Evolutionary conservation across 2,329 filamentous ascomycete genomes (phyloP), one percentile per base, ranked within the genome.

Genomic region (Cordyceps fumosorosea): DNA sequence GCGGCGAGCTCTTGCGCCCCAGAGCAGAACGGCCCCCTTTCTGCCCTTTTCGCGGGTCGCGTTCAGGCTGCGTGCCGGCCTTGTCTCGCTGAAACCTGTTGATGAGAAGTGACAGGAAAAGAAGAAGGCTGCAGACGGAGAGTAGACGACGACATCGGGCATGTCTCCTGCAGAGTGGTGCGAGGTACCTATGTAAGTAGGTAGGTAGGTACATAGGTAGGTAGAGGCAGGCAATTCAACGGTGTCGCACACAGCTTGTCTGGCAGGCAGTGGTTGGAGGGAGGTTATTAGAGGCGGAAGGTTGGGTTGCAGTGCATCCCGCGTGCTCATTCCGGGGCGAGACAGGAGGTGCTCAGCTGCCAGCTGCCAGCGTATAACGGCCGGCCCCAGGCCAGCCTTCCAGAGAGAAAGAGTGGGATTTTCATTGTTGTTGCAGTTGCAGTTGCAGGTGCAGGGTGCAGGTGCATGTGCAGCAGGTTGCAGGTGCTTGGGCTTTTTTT

Each of bases 301-400:
- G 48, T 53, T 51, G 45, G 57, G 57, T 53, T 51, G 45, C 47
- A 60, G 47, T 20, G 57, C 47, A 50, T 44, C 7, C 48, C 48
- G 56, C 47, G 57, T 53, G 47, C 34, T 11, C 47, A 53, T 53
- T 60, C 57, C 57, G 48, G 57, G 48, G 57, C 45, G 34, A 52
- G 56, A 51, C 56, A 51, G 18, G 40, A 44, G 16, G 20, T n/a
- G 32, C 47, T 57, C 42, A 12, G n/a, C 26, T 45, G 26, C 34
- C 34, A 37, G 11, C 34, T 11, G 34, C 34, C 34, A 12, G 34
- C 12, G 8, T 37, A 37, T 22, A 29, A 34, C 40, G 29, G 29
- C 11, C 42, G 18, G 26, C 12, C 24, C 51, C 34, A 53, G 37
- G 20, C 34, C 34, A 20, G 8, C 34, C 7, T 29, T 5, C 1